Evolutionary conservation across 2,329 filamentous ascomycete genomes (phyloP), one percentile per base, ranked within the genome.

Genomic region (Chrysoporthe puriensis): DNA sequence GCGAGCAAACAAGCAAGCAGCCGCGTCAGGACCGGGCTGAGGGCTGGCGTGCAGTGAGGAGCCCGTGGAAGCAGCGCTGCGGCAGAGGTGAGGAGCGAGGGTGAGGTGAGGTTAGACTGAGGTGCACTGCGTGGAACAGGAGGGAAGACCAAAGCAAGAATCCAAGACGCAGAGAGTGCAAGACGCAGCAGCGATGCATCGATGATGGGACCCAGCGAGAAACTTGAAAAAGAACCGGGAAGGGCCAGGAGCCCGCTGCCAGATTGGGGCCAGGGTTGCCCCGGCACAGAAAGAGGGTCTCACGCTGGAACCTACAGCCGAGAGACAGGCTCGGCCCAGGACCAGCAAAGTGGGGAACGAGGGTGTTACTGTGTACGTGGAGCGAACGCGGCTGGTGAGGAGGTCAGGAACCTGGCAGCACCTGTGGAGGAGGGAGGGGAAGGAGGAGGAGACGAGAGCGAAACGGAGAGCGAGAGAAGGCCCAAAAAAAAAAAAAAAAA

Each of bases 231-330:
- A 42, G 36, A 32, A 40, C 32, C 36, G 34, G 61, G 18, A 43
- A 54, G 36, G 8, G n/a, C 46, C 50, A 21, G 34, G 21, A 43
- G 48, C 36, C 48, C 8, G 34, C 21, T 54, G 46, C 61, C 34
- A 42, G 48, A 26, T 54, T 32, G 42, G 36, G 48, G 36, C 26
- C 61, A 63, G 61, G 63, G 52, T 58, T 64, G 63, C 52, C 63
- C 52, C 63, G 52, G 63, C 34, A 58, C 34, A 57, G 43, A 59
- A 64, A 64, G 42, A 59, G 63, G 63, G 63, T 64, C 63, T 64
- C 63, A 58, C 40, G 21, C 63, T 64, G 63, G 63, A 64, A 64
- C 63, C 54, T 50, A 57, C 42, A 64, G 50, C 63, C 63, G 63
- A 64, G 63, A 58, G 54, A 58, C 63, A 64, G 50, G 32, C 61